Base-by-base conservation (phyloP, 2,329 filamentous ascomycete genomes). In the Penicillium aurantiogriseum region DNA sequence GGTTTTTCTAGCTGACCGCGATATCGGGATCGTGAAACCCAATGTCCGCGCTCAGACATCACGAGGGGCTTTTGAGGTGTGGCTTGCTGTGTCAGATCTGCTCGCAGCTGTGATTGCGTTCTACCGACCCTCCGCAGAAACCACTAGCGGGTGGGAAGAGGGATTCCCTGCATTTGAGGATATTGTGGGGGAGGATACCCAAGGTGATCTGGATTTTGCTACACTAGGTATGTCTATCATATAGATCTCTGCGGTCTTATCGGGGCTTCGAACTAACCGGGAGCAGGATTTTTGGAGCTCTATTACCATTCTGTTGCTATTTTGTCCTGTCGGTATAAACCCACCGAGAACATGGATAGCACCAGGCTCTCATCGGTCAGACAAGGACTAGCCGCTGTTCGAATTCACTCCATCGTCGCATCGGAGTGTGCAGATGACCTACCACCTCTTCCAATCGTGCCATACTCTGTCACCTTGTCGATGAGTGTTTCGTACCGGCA, bases 291-390 rank as follows among this genome's bases (percentile, higher is more conserved):
- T 6, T 69, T 85, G 8, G 83, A 85, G 56, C 68, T 85, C 2
- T 84, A 81, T 67, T 84, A 85, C 57, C 80, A 85, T 63, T 78
- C 80, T 23, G 80, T 83, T 51, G 81, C 80, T 36, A 84, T 85
- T 64, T 73, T 83, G 2, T 83, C 82, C 3, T 82, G 83, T 67
- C 81, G 82, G 42, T 80, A 80, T 40, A 67, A 64, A 44, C 39
- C 63, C 21, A 58, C 62, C n/a, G 65, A 71, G 39, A 54, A 50
- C 33, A 77, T 74, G 15, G 78, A 81, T 43, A 76, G 77, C 35
- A 78, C 77, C 3, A 80, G 78, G 5, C 71, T 79, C 5, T 84
- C 81, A 1, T 80, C 81, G 47, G 76, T 82, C 17, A 80, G 83
- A 15, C 82, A 83, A 64, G 80, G 79, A 33, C 76, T 83, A 5